Evolutionary conservation across 495 filamentous ascomycete species (phyloP).

Genomic region (Penicillium turbatum): DNA sequence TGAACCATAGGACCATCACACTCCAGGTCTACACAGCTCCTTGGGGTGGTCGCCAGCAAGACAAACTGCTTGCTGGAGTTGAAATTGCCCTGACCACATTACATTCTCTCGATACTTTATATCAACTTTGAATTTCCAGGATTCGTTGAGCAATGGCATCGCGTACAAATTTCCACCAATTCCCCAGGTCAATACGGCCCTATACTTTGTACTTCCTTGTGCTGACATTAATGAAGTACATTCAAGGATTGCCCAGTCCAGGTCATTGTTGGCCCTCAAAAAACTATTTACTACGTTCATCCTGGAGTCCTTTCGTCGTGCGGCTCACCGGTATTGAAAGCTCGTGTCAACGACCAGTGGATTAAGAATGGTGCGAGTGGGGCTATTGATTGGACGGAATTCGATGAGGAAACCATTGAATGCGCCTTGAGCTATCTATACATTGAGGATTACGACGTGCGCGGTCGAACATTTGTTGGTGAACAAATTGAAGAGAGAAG

Average conservation of each 20-base stretch:
- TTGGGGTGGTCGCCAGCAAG: no score
- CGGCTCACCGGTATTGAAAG: conserved; percentile 2
- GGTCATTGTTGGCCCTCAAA: conserved; percentile 1
- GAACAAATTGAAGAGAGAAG: background rate
- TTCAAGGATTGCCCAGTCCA: background rate
- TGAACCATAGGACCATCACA: no score
- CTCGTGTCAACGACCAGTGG: background rate
- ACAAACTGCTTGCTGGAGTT: no score
- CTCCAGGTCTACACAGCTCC: no score
- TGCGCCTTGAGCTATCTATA: conserved; percentile 13
- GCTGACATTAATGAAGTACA: no score
- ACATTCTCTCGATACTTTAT: no score
- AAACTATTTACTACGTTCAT: background rate
- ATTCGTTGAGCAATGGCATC: no score
- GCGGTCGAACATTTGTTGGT: background rate
- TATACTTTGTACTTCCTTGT: no score
- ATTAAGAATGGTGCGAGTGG: background rate
- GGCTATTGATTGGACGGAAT: conserved; percentile 7
- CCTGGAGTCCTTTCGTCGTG: background rate
- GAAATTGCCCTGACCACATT: no score
- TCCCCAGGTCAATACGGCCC: no score
- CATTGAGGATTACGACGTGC: conserved; percentile 2
- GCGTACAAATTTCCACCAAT: no score
- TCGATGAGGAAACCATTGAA: conserved; percentile 13
- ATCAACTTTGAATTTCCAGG: no score